Evolutionary conservation across 345 rosid genomes (phyloP), one percentile per base, ranked within the genome.

Genomic region (Linum usitatissimum): DNA sequence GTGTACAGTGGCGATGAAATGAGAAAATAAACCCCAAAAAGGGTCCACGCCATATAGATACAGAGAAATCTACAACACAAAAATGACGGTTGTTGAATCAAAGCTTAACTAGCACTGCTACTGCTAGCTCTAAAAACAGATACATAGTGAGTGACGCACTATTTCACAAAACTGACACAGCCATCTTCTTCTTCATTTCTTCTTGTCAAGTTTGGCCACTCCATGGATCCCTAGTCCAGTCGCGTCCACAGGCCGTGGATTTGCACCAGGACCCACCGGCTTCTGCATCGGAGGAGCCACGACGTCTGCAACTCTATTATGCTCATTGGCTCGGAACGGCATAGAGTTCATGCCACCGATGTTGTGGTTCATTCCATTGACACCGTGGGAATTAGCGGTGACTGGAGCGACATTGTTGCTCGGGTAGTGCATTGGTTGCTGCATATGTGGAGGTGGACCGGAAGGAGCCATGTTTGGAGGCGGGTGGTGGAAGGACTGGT

Each of bases 381-480:
- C 66, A 70, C 61, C 66, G 62, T 34, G 57, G 18, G 67, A 68
- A 53, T 13, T 13, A 12, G 15, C 51, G 51, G 51, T 4, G 14
- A 45, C 10, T 2, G 51, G 17, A 45, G 15, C 17, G 4, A 45
- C 17, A 3, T 45, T 45, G 51, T 45, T 45, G 51, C 51, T 2
- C 1, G 17, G 3, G 51, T 15, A 10, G 71, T 76, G 54, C 63
- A 56, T 53, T 53, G 64, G 74, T 71, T 69, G 74, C 69, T 69
- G 77, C 60, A 55, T 60, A 36, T 68, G 60, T 55, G 51, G 64
- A 59, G 48, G n/a, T 53, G 31, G 28, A 55, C 38, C 66, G 54
- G 48, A 15, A 36, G 31, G 28, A 55, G 49, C 66, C 71, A 74
- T 75, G 42, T 73, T 69, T 71, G 59, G 73, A 48, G 45, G 30